phyloP scores from a whole-genome alignment of 2,329 filamentous ascomycete species.

The Ophiostoma tasmaniense region DNA sequence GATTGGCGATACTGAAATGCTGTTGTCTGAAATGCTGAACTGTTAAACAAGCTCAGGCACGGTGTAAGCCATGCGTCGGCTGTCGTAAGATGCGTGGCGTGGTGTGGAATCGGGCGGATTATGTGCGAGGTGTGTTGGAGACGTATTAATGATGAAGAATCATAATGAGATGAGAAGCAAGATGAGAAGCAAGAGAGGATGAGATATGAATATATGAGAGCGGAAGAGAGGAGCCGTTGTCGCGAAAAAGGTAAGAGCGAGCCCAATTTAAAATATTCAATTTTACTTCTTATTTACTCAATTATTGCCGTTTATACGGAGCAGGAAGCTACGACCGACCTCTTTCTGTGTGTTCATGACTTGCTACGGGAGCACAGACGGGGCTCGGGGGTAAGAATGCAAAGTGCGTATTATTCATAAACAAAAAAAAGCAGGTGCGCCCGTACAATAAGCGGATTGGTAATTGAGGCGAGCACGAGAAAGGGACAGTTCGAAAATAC shows the following conservation, averaged over 20 bases:
- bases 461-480: not conserved
- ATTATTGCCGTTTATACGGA: not conserved
- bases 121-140: not conserved
- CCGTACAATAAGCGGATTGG: not conserved
- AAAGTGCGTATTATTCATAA: not conserved
- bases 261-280: not conserved
- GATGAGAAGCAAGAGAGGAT: not conserved
- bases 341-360: not conserved
- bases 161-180: not conserved
- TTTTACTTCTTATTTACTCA: not conserved
- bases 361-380: not conserved
- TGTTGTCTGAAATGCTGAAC: not conserved
- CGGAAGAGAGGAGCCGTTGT: not conserved
- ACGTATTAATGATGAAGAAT: not conserved
- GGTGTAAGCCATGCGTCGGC: constrained; percentile 3
- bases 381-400: not conserved
- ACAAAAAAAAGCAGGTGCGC: not conserved
- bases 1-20: not conserved
- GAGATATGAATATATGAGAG: not conserved
- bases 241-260: not conserved
- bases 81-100: not conserved
- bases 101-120: not conserved
- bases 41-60: constrained; percentile 2
- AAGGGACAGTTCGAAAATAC: not conserved
- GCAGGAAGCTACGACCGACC: not conserved